Base-by-base conservation (phyloP, 805 yeast species). In the Starmerella sirachaensis region DNA sequence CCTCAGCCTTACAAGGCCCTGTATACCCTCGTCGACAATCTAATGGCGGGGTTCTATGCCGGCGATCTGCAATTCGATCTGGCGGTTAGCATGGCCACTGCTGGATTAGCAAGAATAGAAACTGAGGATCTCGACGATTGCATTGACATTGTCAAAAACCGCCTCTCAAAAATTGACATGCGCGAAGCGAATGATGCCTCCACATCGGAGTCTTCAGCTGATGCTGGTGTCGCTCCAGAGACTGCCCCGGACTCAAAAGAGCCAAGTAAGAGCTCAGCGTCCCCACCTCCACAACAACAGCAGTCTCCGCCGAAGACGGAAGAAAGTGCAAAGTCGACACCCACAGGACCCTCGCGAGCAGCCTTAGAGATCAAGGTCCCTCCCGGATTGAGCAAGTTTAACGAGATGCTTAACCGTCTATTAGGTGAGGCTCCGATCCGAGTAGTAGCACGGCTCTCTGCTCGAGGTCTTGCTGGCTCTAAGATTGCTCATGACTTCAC, bases 1-100 rank as follows among this genome's bases (percentile, higher is more conserved):
- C 35, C 40, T 5, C 51, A 40, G 38, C 49, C 64, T 34, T 82
- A 77, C 55, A 69, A 77, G 35, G 63, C 76, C 12, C 60, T 86
- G 29, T 91, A 72, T 55, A 71, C 77, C 19, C 65, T 88, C 41
- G 76, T 79, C 11, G 74, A 71, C 27, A 74, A 77, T 51, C 76
- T 76, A 34, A 61, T 82, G 41, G 68, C 73, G 22, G 67, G 68
- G 26, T 78, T 83, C 53, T 88, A 88, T 55, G 70, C 83, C 38
- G 66, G 82, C 2, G 61, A 71, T 8, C 61, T 91, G 6, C 78
- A 91, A 5, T 69, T 69, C 17, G 72, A 74, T 35, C 64, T 78
- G 1, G 68, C 85, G 39, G 68, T 68, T 17, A 68, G 71, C 31
- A 76, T 78, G 68, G 82, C 78, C 12, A 62, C 72, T 39, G 69